Conservation (phyloP, 192 early-diverging fungal genomes). For the Lunasporangiospora selenospora region DNA sequence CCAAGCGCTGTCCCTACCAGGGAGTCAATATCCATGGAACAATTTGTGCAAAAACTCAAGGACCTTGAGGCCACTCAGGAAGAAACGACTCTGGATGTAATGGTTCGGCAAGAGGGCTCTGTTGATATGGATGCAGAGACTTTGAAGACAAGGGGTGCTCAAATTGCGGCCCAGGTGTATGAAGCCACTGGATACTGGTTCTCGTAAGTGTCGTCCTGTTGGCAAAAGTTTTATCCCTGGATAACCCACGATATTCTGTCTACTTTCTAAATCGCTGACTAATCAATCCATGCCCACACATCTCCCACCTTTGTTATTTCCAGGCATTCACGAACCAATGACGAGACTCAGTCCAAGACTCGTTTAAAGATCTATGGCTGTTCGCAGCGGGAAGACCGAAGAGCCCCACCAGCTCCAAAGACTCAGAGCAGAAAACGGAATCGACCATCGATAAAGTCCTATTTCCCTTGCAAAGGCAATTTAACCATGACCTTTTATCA, state of each 20-base stretch:
- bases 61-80: slow-evolving; percentile 33
- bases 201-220: too few species aligned
- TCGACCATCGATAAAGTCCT: slow-evolving; percentile 36
- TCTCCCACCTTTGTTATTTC: too few species aligned
- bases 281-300: too few species aligned
- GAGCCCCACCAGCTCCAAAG: slow-evolving; percentile 41
- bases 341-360: slow-evolving; percentile 46
- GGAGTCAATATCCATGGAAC: slow-evolving; percentile 36
- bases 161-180: slow-evolving; percentile 37
- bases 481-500: slow-evolving; percentile 47
- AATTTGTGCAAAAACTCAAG: slow-evolving; percentile 27
- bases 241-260: too few species aligned
- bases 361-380: slow-evolving; percentile 46
- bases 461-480: slow-evolving; percentile 48
- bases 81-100: slow-evolving; percentile 33
- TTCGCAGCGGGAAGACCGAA: slow-evolving; percentile 40
- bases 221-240: too few species aligned
- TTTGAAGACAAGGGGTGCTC: slow-evolving; percentile 26
- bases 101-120: slow-evolving; percentile 26
- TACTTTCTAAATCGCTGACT: too few species aligned
- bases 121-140: slow-evolving; percentile 44
- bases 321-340: slow-evolving; percentile 45
- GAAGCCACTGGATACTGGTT: slow-evolving; percentile 50
- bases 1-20: slow-evolving; percentile 24
- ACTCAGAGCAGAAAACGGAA: slow-evolving; percentile 46